A percentile compares a stretch with the other conserved stretches of the same genome.
Evolutionary conservation across 805 yeast species (phyloP).

Genomic region (Starmerella apicola): DNA sequence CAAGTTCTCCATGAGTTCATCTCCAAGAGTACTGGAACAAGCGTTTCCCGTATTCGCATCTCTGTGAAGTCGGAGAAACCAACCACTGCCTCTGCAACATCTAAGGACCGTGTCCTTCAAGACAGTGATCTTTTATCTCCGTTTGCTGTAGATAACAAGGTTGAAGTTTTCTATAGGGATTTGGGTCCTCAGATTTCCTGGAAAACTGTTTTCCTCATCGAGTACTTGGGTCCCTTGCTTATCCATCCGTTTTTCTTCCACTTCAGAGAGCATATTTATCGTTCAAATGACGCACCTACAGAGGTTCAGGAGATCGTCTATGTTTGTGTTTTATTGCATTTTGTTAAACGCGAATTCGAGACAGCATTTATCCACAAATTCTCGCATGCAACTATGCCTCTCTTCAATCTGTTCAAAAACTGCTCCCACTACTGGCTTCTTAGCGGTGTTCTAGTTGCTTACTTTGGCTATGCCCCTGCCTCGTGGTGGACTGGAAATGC

Average conservation of each 20-base stretch:
- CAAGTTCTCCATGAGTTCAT: conserved; percentile 5
- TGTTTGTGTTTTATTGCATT: conserved; percentile 56
- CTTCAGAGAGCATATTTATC: conserved; percentile 28
- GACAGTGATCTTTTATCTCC: conserved; percentile 34
- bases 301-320: conserved; percentile 44
- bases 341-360: conserved; percentile 77
- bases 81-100: conserved; percentile 21
- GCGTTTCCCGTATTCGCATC: conserved; percentile 44
- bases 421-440: conserved; percentile 87
- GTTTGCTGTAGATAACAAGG: conserved; percentile 33
- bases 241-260: conserved; percentile 54
- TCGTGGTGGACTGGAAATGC: conserved; percentile 23
- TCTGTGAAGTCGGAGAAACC: conserved; percentile 26
- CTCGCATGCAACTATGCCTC: conserved; percentile 86
- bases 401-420: conserved; percentile 75
- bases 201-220: conserved; percentile 79
- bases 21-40: conserved; percentile 29
- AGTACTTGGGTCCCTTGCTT: conserved; percentile 79
- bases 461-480: conserved; percentile 37
- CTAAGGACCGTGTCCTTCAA: conserved; percentile 33
- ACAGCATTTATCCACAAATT: conserved; percentile 75
- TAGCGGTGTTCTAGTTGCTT: conserved; percentile 52
- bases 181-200: conserved; percentile 88
- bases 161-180: conserved; percentile 59
- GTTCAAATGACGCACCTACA: conserved; percentile 31